These are phyloP conservation scores for Thamnidium elegans DNA, from an alignment of 192 early-diverging fungal species.

Conservation along the genomic window DNA sequence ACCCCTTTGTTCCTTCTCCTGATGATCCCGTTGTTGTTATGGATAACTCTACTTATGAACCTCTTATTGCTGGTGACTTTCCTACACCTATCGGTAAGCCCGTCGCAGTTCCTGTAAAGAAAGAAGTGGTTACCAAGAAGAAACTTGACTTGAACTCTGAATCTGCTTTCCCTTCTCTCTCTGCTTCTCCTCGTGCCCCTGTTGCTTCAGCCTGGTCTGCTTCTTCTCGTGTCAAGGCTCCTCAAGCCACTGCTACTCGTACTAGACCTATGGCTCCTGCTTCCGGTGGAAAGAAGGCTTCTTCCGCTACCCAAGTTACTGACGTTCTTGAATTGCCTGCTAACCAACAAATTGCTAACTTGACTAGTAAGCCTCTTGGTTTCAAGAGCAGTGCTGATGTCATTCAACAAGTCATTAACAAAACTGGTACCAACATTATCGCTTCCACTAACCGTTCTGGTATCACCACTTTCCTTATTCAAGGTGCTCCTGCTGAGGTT, in stretches of 20 bases:
- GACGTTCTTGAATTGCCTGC: constrained; percentile 57
- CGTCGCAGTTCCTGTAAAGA: constrained; percentile 5
- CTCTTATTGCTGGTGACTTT: constrained; percentile 28
- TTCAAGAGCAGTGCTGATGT: constrained; percentile 51
- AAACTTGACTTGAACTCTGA: constrained; percentile 57
- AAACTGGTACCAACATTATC: constrained; percentile 78
- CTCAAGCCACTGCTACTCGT: constrained; percentile 21
- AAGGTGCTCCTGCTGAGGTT: constrained; percentile 76
- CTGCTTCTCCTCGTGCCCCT: constrained; percentile 43
- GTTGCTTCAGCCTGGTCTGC: constrained; percentile 42
- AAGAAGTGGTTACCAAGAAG: constrained; percentile 11
- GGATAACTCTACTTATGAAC: constrained; percentile 18
- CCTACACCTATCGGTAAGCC: constrained; percentile 30
- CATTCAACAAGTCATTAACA: constrained; percentile 59
- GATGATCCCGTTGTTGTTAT: constrained; percentile 31
- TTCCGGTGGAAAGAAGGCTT: constrained; percentile 32
- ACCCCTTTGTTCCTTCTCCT: constrained; percentile 23
- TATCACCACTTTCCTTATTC: constrained; percentile 80
- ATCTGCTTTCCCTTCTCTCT: constrained; percentile 77
- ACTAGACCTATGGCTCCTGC: constrained; percentile 38
- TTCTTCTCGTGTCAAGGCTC: constrained; percentile 37
- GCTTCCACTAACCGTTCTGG: constrained; percentile 71
- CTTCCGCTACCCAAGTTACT: constrained; percentile 46
- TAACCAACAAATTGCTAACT: constrained; percentile 42
- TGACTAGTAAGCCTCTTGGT: constrained; percentile 39